Percentiles rank a stretch among this genome's conserved stretches.
These are phyloP conservation scores for Maudiozyma humilis DNA, from an alignment of 1,139 yeast genomes.

Conservation along the genomic window DNA sequence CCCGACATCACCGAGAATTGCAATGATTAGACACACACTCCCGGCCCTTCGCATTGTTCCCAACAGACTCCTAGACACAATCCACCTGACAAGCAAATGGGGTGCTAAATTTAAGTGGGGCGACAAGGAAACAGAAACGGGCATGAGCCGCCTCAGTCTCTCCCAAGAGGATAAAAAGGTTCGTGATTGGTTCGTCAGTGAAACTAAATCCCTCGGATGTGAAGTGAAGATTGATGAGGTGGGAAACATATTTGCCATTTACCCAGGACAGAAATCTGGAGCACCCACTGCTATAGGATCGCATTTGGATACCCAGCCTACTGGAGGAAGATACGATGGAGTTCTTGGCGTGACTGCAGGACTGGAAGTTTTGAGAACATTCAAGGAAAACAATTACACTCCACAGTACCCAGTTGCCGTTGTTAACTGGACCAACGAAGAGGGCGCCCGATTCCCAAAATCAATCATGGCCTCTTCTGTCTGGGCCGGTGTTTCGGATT, in stretches of 20 bases:
- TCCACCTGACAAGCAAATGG: not conserved
- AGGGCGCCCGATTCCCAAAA: not conserved
- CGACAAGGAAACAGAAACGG: not conserved
- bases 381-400: not conserved
- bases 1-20: too few relatives aligned
- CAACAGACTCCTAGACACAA: not conserved
- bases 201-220: not conserved
- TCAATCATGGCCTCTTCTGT: not conserved
- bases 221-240: not conserved
- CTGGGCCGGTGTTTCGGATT: not conserved
- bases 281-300: not conserved
- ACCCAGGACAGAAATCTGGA: not conserved
- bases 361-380: not conserved
- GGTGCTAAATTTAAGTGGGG: slow-evolving; percentile 1
- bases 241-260: not conserved
- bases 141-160: not conserved
- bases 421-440: not conserved
- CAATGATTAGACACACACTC: too few relatives aligned
- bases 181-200: not conserved
- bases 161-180: slow-evolving; percentile 1
- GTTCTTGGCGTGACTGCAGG: not conserved
- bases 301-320: slow-evolving; percentile 2
- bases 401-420: not conserved
- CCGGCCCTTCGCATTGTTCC: not conserved
- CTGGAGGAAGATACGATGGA: not conserved